Percentiles rank a stretch among this genome's conserved stretches.
Conservation (phyloP, 805 yeast genomes). For the Suhomyces vadensis region DNA sequence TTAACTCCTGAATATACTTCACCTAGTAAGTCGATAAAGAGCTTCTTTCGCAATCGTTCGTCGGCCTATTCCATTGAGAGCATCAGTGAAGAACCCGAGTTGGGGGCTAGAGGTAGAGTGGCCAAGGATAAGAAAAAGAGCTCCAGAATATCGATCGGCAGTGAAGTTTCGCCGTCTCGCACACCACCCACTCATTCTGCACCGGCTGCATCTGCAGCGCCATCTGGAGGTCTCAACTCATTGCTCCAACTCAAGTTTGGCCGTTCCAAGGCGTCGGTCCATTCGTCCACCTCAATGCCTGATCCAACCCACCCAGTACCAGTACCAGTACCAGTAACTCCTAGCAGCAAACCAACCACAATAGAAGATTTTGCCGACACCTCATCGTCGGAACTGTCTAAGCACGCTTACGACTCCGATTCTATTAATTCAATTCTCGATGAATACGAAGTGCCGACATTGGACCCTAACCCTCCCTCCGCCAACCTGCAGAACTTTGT, state of each 20-base stretch:
- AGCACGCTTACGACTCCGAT: slow-evolving; percentile 21
- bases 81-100: slow-evolving; percentile 23
- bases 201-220: background rate
- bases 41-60: slow-evolving; percentile 23
- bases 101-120: slow-evolving; percentile 2
- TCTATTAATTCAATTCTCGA: slow-evolving; percentile 33
- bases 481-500: slow-evolving; percentile 18
- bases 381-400: slow-evolving; percentile 16
- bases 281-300: slow-evolving; percentile 4
- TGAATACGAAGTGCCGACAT: slow-evolving; percentile 22
- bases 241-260: slow-evolving; percentile 23
- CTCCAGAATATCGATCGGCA: slow-evolving; percentile 8
- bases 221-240: slow-evolving; percentile 10
- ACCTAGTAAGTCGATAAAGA: slow-evolving; percentile 28
- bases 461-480: slow-evolving; percentile 9
- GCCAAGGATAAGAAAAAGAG: slow-evolving; percentile 1
- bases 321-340: background rate
- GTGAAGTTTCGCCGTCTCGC: slow-evolving; percentile 8
- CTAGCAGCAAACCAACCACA: slow-evolving; percentile 19
- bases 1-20: slow-evolving; percentile 19
- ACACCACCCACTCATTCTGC: slow-evolving; percentile 2
- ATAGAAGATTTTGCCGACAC: slow-evolving; percentile 44
- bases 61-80: slow-evolving; percentile 27
- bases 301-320: background rate
- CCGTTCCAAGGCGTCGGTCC: slow-evolving; percentile 19